A percentile compares a stretch with the other conserved stretches of the same genome.
These are phyloP conservation scores for Mallotus nudiflorus DNA, from an alignment of 345 rosid species.

Conservation along the genomic window DNA sequence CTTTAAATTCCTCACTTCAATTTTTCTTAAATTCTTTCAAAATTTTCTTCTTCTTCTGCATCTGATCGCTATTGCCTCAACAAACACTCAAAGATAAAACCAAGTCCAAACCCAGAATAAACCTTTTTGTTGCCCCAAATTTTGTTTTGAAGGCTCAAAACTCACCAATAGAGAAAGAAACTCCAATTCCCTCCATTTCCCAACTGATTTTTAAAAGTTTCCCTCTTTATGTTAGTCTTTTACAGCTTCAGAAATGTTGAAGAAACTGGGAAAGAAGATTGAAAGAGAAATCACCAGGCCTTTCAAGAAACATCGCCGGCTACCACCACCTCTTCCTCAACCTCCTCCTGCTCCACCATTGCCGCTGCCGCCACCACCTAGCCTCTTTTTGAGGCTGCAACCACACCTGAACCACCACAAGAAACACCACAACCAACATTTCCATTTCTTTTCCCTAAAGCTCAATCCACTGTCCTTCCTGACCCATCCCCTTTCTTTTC, in stretches of 20 bases:
- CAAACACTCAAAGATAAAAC: no score
- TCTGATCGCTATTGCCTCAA: no score
- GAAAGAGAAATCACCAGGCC: neutral
- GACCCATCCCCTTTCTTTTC: slow-evolving; percentile 82
- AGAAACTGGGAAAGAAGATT: neutral
- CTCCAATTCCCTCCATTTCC: neutral
- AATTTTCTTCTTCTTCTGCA: no score
- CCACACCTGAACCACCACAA: neutral
- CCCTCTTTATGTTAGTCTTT: no score
- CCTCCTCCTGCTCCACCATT: neutral
- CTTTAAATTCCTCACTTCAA: no score
- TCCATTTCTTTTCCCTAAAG: slow-evolving; percentile 68
- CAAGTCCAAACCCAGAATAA: no score
- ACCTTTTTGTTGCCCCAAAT: no score
- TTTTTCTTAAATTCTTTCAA: no score
- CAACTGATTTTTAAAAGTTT: no score
- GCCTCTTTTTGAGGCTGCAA: neutral
- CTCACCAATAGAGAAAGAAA: neutral
- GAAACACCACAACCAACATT: slow-evolving; percentile 1
- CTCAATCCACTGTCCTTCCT: slow-evolving; percentile 67
- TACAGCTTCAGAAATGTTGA: neutral
- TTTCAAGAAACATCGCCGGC: neutral
- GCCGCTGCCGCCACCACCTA: neutral
- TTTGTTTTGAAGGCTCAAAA: no score
- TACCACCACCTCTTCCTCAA: neutral